phyloP scores from a whole-genome alignment of 352 stramenopile species.

The Pythium rishiriense region DNA sequence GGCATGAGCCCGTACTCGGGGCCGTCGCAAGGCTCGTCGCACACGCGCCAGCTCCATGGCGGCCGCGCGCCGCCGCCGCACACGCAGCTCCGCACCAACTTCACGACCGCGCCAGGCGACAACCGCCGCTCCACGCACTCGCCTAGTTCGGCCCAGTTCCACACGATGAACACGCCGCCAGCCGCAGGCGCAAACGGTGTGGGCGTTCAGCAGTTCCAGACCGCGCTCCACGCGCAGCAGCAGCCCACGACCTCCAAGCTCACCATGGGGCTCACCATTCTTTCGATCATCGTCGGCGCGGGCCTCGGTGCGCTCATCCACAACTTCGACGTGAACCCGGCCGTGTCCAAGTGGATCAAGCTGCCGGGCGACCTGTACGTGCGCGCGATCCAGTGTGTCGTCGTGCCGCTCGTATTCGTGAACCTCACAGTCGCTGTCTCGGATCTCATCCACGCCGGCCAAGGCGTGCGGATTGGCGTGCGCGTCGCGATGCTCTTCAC shows the following conservation, averaged over 20 bases:
- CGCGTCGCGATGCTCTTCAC: conserved; percentile 48
- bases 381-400: conserved; percentile 72
- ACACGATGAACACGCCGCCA: conserved; percentile 52
- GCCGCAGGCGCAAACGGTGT: conserved; percentile 12
- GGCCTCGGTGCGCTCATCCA: conserved; percentile 52
- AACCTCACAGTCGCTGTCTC: conserved; percentile 71
- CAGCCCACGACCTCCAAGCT: conserved; percentile 33
- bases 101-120: conserved; percentile 38
- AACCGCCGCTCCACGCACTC: conserved; percentile 30
- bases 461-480: conserved; percentile 44
- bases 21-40: conserved; percentile 23
- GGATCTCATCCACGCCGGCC: conserved; percentile 57
- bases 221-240: conserved; percentile 37
- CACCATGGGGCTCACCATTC: conserved; percentile 52
- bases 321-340: conserved; percentile 45
- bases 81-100: conserved; percentile 67
- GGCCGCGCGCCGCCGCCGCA: conserved; percentile 44
- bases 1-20: conserved; percentile 26
- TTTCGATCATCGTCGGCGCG: conserved; percentile 45
- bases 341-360: conserved; percentile 60
- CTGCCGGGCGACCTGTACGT: conserved; percentile 75
- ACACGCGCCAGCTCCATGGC: conserved; percentile 21
- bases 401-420: conserved; percentile 79
- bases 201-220: conserved; percentile 35
- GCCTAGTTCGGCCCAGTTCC: conserved; percentile 43